Conservation (phyloP, 176 grass and related monocot genomes). For the Secale cereale region DNA sequence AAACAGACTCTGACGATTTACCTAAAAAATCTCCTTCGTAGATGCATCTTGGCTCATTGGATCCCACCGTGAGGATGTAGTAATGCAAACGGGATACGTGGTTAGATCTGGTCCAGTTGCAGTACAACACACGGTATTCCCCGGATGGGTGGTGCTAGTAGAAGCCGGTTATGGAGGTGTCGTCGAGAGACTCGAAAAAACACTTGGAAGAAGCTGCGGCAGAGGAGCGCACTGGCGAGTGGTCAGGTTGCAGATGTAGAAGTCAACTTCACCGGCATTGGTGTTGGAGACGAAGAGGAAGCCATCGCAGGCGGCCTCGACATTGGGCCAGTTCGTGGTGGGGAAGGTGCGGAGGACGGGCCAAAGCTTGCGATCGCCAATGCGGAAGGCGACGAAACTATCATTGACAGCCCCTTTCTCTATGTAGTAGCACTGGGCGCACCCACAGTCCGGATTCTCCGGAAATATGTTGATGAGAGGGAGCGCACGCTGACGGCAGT, state of each 20-base stretch:
- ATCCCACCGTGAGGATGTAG: neutral
- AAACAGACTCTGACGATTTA: no score
- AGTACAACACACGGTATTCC: neutral
- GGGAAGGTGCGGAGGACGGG: neutral
- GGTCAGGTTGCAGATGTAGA: neutral
- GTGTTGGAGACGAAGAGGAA: neutral
- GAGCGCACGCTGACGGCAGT: no score
- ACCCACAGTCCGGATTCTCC: no score
- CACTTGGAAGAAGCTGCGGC: neutral
- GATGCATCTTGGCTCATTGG: neutral
- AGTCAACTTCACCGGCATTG: neutral
- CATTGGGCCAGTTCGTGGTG: neutral
- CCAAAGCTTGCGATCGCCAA: no score
- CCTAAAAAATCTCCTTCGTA: neutral
- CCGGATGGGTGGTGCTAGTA: neutral
- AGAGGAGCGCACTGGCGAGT: neutral
- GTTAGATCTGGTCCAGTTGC: no score
- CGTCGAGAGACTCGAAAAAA: neutral
- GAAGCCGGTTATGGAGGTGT: neutral
- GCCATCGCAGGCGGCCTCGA: neutral
- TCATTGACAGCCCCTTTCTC: neutral
- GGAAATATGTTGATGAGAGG: no score
- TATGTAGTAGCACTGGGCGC: no score
- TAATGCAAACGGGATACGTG: neutral
- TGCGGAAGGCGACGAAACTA: neutral